Conservation (phyloP, 495 filamentous ascomycete species). For the Talaromyces wortmannii region DNA sequence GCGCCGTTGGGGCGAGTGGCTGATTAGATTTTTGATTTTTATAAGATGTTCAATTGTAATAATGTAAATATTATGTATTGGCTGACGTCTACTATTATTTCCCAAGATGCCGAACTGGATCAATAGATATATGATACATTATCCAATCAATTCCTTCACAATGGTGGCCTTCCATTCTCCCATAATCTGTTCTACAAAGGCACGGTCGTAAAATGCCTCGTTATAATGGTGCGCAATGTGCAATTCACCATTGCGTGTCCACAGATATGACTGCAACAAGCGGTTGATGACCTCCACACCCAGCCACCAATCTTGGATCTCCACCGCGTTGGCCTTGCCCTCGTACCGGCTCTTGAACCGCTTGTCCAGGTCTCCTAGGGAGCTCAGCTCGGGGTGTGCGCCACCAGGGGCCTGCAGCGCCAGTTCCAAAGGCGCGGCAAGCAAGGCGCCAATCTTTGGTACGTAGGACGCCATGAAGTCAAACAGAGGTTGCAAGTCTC, state of each 20-base stretch:
- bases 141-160: neutral
- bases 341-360: slow-evolving; percentile 7
- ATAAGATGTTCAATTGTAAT: no score
- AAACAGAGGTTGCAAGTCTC: neutral
- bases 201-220: slow-evolving; percentile 15
- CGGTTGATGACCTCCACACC: slow-evolving; percentile 11
- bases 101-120: no score
- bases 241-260: slow-evolving; percentile 13
- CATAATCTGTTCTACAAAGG: slow-evolving; percentile 10
- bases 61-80: no score
- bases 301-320: slow-evolving; percentile 17
- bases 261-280: slow-evolving; percentile 6
- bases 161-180: slow-evolving; percentile 3
- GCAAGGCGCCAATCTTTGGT: neutral
- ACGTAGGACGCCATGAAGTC: neutral
- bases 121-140: no score
- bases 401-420: slow-evolving; percentile 1
- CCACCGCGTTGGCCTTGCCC: neutral
- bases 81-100: no score
- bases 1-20: no score
- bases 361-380: slow-evolving; percentile 13
- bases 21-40: no score
- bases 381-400: slow-evolving; percentile 16
- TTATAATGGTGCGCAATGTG: slow-evolving; percentile 13
- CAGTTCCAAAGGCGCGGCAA: slow-evolving; percentile 1